These are phyloP conservation scores for Yamadazyma phyllophila DNA, from an alignment of 805 yeast species.

Conservation along the genomic window DNA sequence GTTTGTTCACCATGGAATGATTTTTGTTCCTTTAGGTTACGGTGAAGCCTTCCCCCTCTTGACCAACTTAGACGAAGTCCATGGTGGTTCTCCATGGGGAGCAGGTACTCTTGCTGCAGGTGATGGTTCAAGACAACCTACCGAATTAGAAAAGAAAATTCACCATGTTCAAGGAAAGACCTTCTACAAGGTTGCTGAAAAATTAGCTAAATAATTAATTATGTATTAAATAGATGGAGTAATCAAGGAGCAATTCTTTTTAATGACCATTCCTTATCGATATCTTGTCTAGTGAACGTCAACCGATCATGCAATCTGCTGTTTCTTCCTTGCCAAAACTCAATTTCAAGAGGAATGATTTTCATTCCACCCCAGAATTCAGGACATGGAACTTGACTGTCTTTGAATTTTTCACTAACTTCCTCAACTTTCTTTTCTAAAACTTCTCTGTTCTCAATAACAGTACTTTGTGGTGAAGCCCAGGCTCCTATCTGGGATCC, in stretches of 20 bases:
- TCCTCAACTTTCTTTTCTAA: slow-evolving; percentile 53
- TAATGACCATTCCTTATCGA: slow-evolving; percentile 55
- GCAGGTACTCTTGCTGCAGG: slow-evolving; percentile 77
- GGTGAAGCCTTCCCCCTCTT: slow-evolving; percentile 41
- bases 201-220: not conserved
- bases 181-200: slow-evolving; percentile 37
- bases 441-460: slow-evolving; percentile 55
- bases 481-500: slow-evolving; percentile 95
- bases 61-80: slow-evolving; percentile 58
- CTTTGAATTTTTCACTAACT: slow-evolving; percentile 55
- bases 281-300: slow-evolving; percentile 56
- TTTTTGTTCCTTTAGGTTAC: slow-evolving; percentile 78
- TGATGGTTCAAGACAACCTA: slow-evolving; percentile 72
- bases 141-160: slow-evolving; percentile 59
- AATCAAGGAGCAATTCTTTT: slow-evolving; percentile 68
- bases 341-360: slow-evolving; percentile 83
- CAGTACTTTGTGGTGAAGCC: slow-evolving; percentile 86
- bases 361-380: slow-evolving; percentile 95
- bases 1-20: slow-evolving; percentile 74
- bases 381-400: slow-evolving; percentile 78
- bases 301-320: slow-evolving; percentile 90
- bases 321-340: slow-evolving; percentile 96
- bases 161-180: slow-evolving; percentile 67
- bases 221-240: not conserved
- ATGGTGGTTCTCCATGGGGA: slow-evolving; percentile 86